Percentiles rank a stretch among this genome's conserved stretches.
phyloP scores from a whole-genome alignment of 2,329 filamentous ascomycete genomes.

The Verticillium zaregamsianum region DNA sequence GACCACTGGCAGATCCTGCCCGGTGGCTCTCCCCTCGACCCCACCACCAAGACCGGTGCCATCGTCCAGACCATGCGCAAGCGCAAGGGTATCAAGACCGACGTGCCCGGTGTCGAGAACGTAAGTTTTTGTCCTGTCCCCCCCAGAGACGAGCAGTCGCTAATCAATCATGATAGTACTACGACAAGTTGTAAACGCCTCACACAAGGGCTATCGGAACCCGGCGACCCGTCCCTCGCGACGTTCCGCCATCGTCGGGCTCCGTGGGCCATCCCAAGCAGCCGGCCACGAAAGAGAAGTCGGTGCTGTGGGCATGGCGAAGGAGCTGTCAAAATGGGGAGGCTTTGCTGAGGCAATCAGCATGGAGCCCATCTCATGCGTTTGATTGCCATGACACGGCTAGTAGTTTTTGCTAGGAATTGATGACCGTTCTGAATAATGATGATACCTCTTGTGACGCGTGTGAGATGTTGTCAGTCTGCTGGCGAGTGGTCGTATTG shows the following conservation, averaged over 20 bases:
- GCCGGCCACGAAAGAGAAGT: constrained; percentile 26
- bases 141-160: constrained; percentile 11
- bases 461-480: constrained; percentile 9
- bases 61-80: constrained; percentile 90
- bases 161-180: constrained; percentile 66
- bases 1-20: constrained; percentile 97
- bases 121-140: constrained; percentile 54
- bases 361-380: constrained; percentile 30
- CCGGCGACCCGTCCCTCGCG: constrained; percentile 37
- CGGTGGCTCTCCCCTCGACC: constrained; percentile 87
- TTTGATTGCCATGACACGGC: constrained; percentile 28
- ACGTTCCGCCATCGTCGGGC: constrained; percentile 36
- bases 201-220: constrained; percentile 40
- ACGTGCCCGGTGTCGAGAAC: constrained; percentile 90
- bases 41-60: constrained; percentile 73
- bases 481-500: no score
- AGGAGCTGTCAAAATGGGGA: constrained; percentile 27
- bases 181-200: constrained; percentile 90
- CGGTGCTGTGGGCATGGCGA: constrained; percentile 15
- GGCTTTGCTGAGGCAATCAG: constrained; percentile 32
- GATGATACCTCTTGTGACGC: neutral
- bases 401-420: constrained; percentile 41
- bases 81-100: constrained; percentile 98
- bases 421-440: constrained; percentile 30
- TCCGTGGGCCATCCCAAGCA: constrained; percentile 13